Conservation (phyloP, 805 yeast species). For the Cephaloascus albidus region DNA sequence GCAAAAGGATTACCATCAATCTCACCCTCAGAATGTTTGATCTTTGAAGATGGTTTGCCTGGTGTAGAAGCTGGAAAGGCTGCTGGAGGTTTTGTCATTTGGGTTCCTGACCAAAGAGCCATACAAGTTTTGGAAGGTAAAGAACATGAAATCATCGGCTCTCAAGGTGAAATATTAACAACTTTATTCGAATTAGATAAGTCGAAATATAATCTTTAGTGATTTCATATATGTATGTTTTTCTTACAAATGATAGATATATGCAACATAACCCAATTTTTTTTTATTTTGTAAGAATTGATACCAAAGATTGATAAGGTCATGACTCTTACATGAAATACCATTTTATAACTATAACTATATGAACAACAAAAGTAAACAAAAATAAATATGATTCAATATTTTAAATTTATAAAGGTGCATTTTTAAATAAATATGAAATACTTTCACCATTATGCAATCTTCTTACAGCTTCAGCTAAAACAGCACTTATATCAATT, state of each 20-base stretch:
- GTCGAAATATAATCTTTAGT: constrained; percentile 31
- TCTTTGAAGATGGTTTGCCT: constrained; percentile 93
- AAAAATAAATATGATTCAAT: not conserved
- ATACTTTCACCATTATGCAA: constrained; percentile 95
- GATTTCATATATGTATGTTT: too few species aligned
- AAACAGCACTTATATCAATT: constrained; percentile 75
- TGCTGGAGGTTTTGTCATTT: constrained; percentile 79
- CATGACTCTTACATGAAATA: too few species aligned
- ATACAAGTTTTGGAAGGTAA: constrained; percentile 40
- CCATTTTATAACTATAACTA: not conserved
- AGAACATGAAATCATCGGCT: constrained; percentile 40
- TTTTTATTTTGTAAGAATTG: too few species aligned
- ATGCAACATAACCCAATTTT: too few species aligned
- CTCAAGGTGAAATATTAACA: constrained; percentile 46
- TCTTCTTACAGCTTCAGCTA: constrained; percentile 92
- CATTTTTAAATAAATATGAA: constrained; percentile 71
- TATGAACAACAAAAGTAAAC: not conserved
- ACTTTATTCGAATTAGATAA: constrained; percentile 46
- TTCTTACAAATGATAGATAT: too few species aligned
- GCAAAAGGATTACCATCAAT: constrained; percentile 35
- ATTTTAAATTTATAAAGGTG: constrained; percentile 26
- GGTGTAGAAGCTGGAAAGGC: constrained; percentile 81
- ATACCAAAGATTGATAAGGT: too few species aligned
- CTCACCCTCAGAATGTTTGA: constrained; percentile 67
- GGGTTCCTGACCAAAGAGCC: constrained; percentile 89